phyloP scores from a whole-genome alignment of 1,284 basidiomycete species.

The Ceratobasidium sp. region DNA sequence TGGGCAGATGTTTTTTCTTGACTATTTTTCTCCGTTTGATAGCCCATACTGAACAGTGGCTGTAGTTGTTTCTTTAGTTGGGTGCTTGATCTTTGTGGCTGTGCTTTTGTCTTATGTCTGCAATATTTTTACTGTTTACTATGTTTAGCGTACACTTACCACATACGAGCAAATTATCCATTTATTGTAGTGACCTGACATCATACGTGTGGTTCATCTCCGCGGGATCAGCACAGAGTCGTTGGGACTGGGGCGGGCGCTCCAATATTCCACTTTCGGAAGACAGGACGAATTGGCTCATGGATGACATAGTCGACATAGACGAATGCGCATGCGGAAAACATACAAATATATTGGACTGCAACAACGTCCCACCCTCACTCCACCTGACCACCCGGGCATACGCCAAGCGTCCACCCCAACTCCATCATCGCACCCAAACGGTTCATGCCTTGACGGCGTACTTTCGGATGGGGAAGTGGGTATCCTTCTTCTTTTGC shows the following conservation, averaged over 20 bases:
- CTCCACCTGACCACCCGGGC: slow-evolving; percentile 6
- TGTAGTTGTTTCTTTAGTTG: slow-evolving; percentile 17
- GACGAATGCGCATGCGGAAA: slow-evolving; percentile 38
- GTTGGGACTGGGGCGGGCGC: too few species aligned
- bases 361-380: slow-evolving; percentile 38
- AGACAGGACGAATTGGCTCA: slow-evolving; percentile 9
- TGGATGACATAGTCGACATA: slow-evolving; percentile 44
- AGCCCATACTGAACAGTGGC: slow-evolving; percentile 17
- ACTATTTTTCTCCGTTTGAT: slow-evolving; percentile 7
- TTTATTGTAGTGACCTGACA: neutral
- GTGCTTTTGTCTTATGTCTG: slow-evolving; percentile 2
- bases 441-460: slow-evolving; percentile 73
- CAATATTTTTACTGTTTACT: slow-evolving; percentile 5
- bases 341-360: slow-evolving; percentile 43
- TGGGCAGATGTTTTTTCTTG: neutral
- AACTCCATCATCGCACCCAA: neutral
- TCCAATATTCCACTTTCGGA: too few species aligned
- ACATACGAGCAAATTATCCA: slow-evolving; percentile 1
- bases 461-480: slow-evolving; percentile 90
- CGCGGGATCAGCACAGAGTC: neutral
- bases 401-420: neutral
- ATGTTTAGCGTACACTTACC: slow-evolving; percentile 4
- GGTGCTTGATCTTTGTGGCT: neutral
- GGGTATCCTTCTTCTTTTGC: slow-evolving; percentile 91
- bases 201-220: too few species aligned